Evolutionary conservation across 495 filamentous ascomycete species (phyloP).

Genomic region (Hyaloscypha bicolor): DNA sequence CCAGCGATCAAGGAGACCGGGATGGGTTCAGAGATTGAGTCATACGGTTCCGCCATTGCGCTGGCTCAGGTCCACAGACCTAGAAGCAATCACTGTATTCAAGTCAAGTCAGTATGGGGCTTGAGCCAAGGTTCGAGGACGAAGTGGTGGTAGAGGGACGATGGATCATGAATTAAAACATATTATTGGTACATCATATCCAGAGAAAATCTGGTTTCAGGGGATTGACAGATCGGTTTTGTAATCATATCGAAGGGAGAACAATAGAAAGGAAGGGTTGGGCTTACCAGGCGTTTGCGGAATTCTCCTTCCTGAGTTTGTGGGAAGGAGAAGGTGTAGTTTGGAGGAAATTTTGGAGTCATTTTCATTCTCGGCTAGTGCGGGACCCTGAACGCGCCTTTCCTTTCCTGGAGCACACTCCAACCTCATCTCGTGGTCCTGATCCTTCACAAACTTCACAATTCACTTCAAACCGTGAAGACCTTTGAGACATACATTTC

Average conservation of each 20-base stretch:
- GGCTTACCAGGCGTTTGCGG: conserved; percentile 33
- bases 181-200: conserved; percentile 35
- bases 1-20: conserved; percentile 81
- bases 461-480: neutral
- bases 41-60: conserved; percentile 11
- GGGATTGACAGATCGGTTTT: conserved; percentile 87
- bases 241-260: conserved; percentile 65
- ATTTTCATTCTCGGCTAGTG: conserved; percentile 11
- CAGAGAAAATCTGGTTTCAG: conserved; percentile 55
- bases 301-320: conserved; percentile 3
- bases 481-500: neutral
- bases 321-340: conserved; percentile 8
- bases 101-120: conserved; percentile 15
- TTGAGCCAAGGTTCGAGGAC: neutral
- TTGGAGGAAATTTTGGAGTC: conserved; percentile 12
- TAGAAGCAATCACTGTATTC: neutral
- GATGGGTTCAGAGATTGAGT: conserved; percentile 42
- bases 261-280: conserved; percentile 34
- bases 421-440: neutral
- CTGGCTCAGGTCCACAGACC: neutral
- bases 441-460: neutral
- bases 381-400: conserved; percentile 8
- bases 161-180: conserved; percentile 44
- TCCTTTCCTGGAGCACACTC: neutral
- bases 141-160: conserved; percentile 6